Evolutionary conservation across 805 yeast genomes (phyloP), one percentile per base, ranked within the genome.

Genomic region (Tanozyma kutaoensis): DNA sequence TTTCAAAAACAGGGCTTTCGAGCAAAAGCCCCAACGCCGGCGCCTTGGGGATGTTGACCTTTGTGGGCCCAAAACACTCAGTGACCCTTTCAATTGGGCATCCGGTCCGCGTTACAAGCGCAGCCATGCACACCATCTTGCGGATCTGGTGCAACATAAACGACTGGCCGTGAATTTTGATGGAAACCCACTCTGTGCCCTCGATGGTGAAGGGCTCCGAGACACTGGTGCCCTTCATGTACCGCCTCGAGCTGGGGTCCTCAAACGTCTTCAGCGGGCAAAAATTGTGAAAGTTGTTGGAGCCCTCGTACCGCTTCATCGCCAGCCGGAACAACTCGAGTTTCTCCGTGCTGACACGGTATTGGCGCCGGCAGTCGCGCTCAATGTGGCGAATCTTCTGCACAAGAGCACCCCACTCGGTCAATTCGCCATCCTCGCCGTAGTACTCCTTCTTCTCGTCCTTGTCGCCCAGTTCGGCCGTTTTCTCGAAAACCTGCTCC

Each of bases 131-230:
- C 33, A 91, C 82, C 97, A 91, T 91, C 49, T 91, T 91, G 48
- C 98, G 74, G 46, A 91, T 91, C 63, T 88, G 98, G 55, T 88
- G 97, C 36, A 91, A 65, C 97, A 91, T 91, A 53, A 91, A 91
- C 3, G 95, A 82, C 56, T 91, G 98, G 6, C 98, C 98, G 50
- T 91, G 98, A 38, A 91, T 82, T 58, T 88, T 86, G 44, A 91
- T 77, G 2, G 95, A 81, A 2, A 82, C 68, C 98, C 98, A 91
- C 48, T 91, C 97, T 5, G 95, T 85, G 25, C 81, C 85, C 45
- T 86, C 81, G 38, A 88, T 86, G 27, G 84, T 76, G 50, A 84
- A 81, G 2, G 97, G 97, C 2, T 81, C 93, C 12, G 85, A 69
- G 0, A 84, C 94, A 1, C 68, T 63, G 26, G 88, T 65, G 12